A percentile compares a stretch with the other conserved stretches of the same genome.
phyloP scores from a whole-genome alignment of 352 stramenopile genomes.

The Lagenidium sp. region DNA sequence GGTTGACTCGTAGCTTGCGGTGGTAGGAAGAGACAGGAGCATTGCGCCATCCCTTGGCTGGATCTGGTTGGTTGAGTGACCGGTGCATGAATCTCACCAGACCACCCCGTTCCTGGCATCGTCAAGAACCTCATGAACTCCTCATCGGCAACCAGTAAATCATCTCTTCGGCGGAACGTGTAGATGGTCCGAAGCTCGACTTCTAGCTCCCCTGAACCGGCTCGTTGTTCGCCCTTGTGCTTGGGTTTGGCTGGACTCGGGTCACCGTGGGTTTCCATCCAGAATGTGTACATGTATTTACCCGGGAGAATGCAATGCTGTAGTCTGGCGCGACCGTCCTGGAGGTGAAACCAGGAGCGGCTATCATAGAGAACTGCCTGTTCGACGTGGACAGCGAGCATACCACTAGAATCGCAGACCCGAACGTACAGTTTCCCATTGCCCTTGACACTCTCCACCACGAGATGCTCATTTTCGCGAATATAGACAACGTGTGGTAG shows the following conservation, averaged over 20 bases:
- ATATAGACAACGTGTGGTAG: conserved; percentile 36
- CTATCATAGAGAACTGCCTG: conserved; percentile 66
- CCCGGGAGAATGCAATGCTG: conserved; percentile 34
- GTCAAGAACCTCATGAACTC: too few species aligned
- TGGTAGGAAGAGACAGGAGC: neutral
- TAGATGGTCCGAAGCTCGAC: neutral
- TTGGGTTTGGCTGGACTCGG: neutral
- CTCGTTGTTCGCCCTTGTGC: neutral
- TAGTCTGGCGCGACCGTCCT: conserved; percentile 25
- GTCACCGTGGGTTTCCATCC: conserved; percentile 25
- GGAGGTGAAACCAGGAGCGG: conserved; percentile 50
- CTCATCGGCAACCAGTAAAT: too few species aligned
- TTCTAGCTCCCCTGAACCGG: neutral
- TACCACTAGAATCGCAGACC: conserved; percentile 41
- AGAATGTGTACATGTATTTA: conserved; percentile 63
- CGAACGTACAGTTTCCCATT: conserved; percentile 48
- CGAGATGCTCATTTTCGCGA: conserved; percentile 38
- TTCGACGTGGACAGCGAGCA: conserved; percentile 31
- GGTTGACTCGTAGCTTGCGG: too few species aligned
- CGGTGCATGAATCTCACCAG: too few species aligned
- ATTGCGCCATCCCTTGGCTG: too few species aligned
- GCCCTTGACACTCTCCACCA: conserved; percentile 43
- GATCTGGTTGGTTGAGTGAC: too few species aligned
- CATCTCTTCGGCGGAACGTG: too few species aligned
- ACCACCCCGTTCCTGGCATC: too few species aligned